Percentiles rank a stretch among this genome's conserved stretches.
Conservation (phyloP, 106 monocot genomes). For the Platanthera guangdongensis region DNA sequence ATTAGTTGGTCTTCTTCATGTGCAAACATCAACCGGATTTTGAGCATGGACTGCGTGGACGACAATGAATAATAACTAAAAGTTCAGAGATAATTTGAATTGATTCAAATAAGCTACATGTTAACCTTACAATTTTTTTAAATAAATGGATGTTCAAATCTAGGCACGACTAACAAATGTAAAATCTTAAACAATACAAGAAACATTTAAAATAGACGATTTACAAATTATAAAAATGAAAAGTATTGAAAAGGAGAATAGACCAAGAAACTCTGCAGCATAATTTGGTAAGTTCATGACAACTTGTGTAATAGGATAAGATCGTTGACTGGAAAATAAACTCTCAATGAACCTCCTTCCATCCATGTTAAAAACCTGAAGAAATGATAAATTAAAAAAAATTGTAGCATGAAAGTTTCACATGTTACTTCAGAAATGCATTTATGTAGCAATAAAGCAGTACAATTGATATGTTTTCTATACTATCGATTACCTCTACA, state of each 20-base stretch:
- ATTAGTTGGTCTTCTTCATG: no score
- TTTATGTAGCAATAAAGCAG: background rate
- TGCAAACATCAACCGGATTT: no score
- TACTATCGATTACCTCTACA: background rate
- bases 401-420: background rate
- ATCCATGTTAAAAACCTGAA: slow-evolving; percentile 93
- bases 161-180: no score
- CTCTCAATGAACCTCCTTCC: slow-evolving; percentile 76
- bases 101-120: background rate
- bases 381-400: background rate
- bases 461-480: background rate
- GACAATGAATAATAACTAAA: background rate
- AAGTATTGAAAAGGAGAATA: slow-evolving; percentile 7
- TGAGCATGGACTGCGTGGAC: no score
- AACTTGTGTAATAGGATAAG: slow-evolving; percentile 53
- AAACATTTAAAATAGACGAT: background rate
- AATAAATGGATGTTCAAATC: background rate
- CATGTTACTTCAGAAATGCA: background rate
- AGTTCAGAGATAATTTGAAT: background rate
- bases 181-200: no score
- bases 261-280: slow-evolving; percentile 81
- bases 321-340: slow-evolving; percentile 33
- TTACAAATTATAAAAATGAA: background rate
- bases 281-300: slow-evolving; percentile 94
- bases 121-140: background rate